These are phyloP conservation scores for Fraxinus baroniana DNA, from an alignment of 305 asterid genomes.

Conservation along the genomic window DNA sequence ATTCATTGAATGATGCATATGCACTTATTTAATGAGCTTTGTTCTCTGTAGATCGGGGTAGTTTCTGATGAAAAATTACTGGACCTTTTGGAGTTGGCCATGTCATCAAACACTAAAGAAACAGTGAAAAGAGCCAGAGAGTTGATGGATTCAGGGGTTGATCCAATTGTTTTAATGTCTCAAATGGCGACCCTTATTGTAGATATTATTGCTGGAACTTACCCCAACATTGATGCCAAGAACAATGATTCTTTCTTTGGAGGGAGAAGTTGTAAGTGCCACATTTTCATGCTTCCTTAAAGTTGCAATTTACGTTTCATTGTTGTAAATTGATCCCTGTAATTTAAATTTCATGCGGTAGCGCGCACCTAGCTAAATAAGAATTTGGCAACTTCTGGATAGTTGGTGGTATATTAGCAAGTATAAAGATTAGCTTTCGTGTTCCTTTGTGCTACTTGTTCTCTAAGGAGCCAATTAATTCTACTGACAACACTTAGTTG, in stretches of 20 bases:
- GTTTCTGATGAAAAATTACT: constrained; percentile 88
- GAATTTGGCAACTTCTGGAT: neutral
- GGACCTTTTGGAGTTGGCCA: constrained; percentile 85
- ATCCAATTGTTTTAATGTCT: constrained; percentile 85
- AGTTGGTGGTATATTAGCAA: neutral
- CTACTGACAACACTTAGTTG: neutral
- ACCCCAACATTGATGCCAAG: constrained; percentile 42
- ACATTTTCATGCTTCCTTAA: constrained; percentile 15
- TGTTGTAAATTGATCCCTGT: neutral
- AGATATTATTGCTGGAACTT: constrained; percentile 86
- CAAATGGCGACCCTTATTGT: constrained; percentile 90
- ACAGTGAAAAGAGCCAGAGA: constrained; percentile 90
- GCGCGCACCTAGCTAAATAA: neutral
- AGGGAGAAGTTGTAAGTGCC: constrained; percentile 61
- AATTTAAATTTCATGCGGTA: neutral
- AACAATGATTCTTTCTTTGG: constrained; percentile 49
- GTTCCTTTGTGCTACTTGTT: neutral
- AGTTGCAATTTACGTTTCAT: neutral
- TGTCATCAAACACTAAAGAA: constrained; percentile 85
- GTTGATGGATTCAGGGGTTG: constrained; percentile 80
- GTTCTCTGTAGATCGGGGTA: constrained; percentile 67
- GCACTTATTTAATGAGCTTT: neutral
- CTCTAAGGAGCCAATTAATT: neutral
- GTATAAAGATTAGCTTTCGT: neutral
- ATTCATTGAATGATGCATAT: neutral